These are phyloP conservation scores for Ramalina intermedia DNA, from an alignment of 495 filamentous ascomycete species.

Conservation along the genomic window DNA sequence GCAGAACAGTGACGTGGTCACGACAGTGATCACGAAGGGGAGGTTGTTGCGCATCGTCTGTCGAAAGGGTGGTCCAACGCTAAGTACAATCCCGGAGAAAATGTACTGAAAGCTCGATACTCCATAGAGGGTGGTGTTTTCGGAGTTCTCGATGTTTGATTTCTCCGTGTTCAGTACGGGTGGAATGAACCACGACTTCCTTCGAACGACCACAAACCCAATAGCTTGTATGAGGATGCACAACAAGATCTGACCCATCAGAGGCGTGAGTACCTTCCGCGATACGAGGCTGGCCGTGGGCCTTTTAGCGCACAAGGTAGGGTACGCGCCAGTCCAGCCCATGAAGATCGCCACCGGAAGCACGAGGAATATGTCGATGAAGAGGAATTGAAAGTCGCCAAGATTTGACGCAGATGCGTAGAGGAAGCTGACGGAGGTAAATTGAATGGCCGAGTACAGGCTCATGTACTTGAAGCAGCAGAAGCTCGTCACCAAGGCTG, in stretches of 20 bases:
- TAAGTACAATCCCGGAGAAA: conserved; percentile 72
- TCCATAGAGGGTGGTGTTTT: conserved; percentile 82
- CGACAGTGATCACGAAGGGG: conserved; percentile 70
- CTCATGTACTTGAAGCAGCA: conserved; percentile 99
- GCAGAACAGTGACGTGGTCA: conserved; percentile 47
- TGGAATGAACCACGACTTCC: conserved; percentile 64
- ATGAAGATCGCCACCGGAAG: conserved; percentile 96
- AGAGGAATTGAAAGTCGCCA: conserved; percentile 90
- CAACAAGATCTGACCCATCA: conserved; percentile 78
- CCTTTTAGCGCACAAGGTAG: conserved; percentile 62
- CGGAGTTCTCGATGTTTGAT: conserved; percentile 74
- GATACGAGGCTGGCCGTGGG: conserved; percentile 90
- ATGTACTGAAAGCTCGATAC: conserved; percentile 92
- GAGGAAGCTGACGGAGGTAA: conserved; percentile 95
- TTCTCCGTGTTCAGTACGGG: conserved; percentile 60
- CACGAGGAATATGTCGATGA: conserved; percentile 86
- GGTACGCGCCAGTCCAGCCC: conserved; percentile 86
- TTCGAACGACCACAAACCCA: conserved; percentile 54
- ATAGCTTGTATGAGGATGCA: conserved; percentile 65
- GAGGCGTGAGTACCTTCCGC: conserved; percentile 77
- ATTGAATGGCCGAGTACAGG: conserved; percentile 96
- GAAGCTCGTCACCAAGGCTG: conserved; percentile 91
- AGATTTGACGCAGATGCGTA: conserved; percentile 93
- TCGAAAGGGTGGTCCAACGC: conserved; percentile 77
- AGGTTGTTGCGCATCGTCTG: conserved; percentile 66